A percentile compares a stretch with the other conserved stretches of the same genome.
Conservation (phyloP, 768 basidiomycete species). For the Panellus pusillus region DNA sequence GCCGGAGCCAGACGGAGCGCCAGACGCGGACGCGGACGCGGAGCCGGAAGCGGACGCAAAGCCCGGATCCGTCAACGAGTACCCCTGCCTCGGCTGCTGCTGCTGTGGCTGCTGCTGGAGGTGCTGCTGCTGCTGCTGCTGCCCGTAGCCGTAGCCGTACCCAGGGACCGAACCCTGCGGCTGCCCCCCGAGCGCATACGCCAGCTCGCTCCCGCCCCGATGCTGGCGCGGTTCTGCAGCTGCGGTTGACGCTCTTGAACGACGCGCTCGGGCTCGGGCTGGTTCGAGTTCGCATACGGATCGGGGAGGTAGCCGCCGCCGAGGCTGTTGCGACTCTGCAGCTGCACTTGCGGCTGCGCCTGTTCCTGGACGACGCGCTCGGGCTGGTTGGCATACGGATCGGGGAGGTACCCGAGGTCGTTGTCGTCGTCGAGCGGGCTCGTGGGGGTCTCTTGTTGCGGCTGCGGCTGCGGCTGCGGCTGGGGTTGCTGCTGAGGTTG, state of each 20-base stretch:
- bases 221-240: not conserved
- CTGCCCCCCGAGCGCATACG: not conserved
- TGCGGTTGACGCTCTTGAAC: too few relatives aligned
- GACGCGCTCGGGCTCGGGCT: constrained; percentile 4
- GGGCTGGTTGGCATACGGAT: constrained; percentile 19
- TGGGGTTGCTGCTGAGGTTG: constrained; percentile 15
- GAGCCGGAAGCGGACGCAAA: not conserved
- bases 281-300: constrained; percentile 17
- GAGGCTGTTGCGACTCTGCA: not conserved
- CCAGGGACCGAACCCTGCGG: too few relatives aligned
- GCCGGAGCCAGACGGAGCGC: too few relatives aligned
- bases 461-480: constrained; percentile 8
- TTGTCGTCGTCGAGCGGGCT: constrained; percentile 14
- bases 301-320: constrained; percentile 5
- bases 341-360: too few relatives aligned
- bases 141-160: too few relatives aligned
- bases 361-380: not conserved
- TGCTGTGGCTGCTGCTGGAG: not conserved
- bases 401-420: constrained; percentile 5
- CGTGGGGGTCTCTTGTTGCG: not conserved
- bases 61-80: constrained; percentile 7
- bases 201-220: constrained; percentile 1
- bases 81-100: constrained; percentile 5
- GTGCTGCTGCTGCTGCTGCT: too few relatives aligned
- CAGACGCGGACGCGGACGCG: too few relatives aligned